These are phyloP conservation scores for Penicillium subrubescens DNA, from an alignment of 495 filamentous ascomycete genomes.

Conservation along the genomic window DNA sequence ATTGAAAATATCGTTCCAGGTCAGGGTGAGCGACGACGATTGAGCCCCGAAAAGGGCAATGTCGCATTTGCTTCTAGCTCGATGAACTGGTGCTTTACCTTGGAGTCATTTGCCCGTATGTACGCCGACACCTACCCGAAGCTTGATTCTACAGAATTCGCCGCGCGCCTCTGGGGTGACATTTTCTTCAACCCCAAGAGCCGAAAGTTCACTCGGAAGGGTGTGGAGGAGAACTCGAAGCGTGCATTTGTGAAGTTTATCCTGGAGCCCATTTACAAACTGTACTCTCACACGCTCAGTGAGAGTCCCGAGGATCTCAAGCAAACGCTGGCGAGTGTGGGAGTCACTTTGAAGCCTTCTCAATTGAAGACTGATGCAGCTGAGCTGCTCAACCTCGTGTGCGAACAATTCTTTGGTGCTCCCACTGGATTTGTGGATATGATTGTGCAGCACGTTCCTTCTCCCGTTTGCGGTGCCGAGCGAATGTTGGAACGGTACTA, in stretches of 20 bases:
- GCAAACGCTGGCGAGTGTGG: conserved; percentile 74
- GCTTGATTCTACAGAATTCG: conserved; percentile 78
- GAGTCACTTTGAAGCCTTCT: conserved; percentile 85
- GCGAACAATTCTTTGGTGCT: conserved; percentile 92
- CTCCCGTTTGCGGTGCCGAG: conserved; percentile 77
- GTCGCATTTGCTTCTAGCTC: conserved; percentile 90
- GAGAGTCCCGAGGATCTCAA: conserved; percentile 87
- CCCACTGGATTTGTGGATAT: conserved; percentile 94
- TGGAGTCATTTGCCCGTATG: conserved; percentile 93
- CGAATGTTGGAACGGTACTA: conserved; percentile 82
- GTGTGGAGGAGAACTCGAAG: conserved; percentile 75
- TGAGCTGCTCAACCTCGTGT: conserved; percentile 84
- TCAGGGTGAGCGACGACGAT: conserved; percentile 72
- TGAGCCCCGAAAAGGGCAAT: conserved; percentile 97
- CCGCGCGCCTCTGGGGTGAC: conserved; percentile 87
- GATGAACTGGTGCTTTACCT: conserved; percentile 96
- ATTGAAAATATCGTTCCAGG: conserved; percentile 89
- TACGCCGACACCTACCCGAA: conserved; percentile 86
- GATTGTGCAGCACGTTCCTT: conserved; percentile 88
- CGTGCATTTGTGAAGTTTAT: conserved; percentile 93
- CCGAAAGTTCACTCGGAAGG: conserved; percentile 88
- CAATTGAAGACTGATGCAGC: conserved; percentile 90
- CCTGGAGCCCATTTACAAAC: conserved; percentile 94
- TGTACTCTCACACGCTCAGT: conserved; percentile 94
- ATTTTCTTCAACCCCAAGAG: conserved; percentile 92